phyloP scores from a whole-genome alignment of 352 stramenopile genomes.

The Pythium plurisporium region DNA sequence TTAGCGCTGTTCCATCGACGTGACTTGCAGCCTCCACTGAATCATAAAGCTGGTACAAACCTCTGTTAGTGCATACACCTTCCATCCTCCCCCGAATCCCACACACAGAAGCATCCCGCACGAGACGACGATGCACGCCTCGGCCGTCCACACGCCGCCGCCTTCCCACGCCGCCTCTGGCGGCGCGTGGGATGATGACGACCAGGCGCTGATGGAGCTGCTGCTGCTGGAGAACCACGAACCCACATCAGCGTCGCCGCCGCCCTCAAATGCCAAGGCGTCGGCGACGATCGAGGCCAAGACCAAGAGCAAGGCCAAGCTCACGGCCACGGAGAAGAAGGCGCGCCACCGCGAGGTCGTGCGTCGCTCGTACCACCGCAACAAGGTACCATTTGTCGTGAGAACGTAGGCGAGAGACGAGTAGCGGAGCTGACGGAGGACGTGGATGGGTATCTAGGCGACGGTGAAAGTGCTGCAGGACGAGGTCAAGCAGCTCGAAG shows the following conservation, averaged over 20 bases:
- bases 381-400: conserved; percentile 37
- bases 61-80: too few relatives aligned
- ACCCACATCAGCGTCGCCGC: neutral
- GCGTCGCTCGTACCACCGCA: conserved; percentile 69
- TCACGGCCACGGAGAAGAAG: conserved; percentile 50
- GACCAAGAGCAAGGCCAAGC: conserved; percentile 35
- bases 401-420: neutral
- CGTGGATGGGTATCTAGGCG: conserved; percentile 33
- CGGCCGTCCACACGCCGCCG: neutral
- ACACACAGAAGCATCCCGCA: too few relatives aligned
- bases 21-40: too few relatives aligned
- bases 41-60: too few relatives aligned
- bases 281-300: conserved; percentile 14
- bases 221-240: conserved; percentile 19
- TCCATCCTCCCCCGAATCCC: too few relatives aligned
- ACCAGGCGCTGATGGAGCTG: conserved; percentile 26
- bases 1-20: too few relatives aligned
- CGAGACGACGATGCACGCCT: conserved; percentile 5
- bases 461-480: conserved; percentile 45
- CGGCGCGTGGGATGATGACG: conserved; percentile 21
- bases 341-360: conserved; percentile 67
- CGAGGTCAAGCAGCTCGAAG: conserved; percentile 52
- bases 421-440: neutral
- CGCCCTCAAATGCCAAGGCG: too few relatives aligned
- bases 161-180: neutral